Base-by-base conservation (phyloP, 148 eudicot genomes). In the Camellia sinensis region DNA sequence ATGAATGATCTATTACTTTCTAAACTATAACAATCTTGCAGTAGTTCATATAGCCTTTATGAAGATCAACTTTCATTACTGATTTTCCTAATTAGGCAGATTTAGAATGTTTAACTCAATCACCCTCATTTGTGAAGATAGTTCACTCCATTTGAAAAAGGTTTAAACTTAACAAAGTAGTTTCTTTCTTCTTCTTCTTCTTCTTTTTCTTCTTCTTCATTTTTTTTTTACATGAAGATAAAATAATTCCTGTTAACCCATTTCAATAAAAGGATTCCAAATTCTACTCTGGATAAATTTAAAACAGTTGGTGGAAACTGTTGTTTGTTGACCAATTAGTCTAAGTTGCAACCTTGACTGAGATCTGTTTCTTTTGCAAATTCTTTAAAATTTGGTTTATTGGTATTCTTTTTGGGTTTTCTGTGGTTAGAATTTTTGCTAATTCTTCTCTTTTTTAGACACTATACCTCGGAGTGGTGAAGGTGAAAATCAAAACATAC, bases 401-500 rank as follows among this genome's bases (percentile, higher is more conserved):
- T 22, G 43, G 14, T 37, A 21, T 7, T 8, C 13, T 64, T 8
- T 21, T 21, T 29, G 10, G 5, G 2, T 8, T 6, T 21, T 6
- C 4, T 22, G 4, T 22, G 40, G 1, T 12, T 3, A 29, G 40
- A 64, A 22, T 7, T 64, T 10, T 64, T 7, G 41, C 71, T 41
- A 37, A 67, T 12, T 41, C 46, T 45, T 59, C 57, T 63, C 11
- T 48, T 79, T 64, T 73, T 9, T 75, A 83, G 83, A 59, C 41
- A 44, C 61, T 37, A 73, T 67, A 17, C 50, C 71, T 45, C 59
- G 50, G 82, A 85, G 53, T 65, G 80, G 78, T 29, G 80, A 80
- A 62, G 90, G 81, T 73, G 78, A 85, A 76, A 83, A 61, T 65
- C 70, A 64, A 17, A 74, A 80, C 56, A 43, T 40, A 17, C 14